Base-by-base conservation (phyloP, 2,329 filamentous ascomycete species). In the Beauveria australis region DNA sequence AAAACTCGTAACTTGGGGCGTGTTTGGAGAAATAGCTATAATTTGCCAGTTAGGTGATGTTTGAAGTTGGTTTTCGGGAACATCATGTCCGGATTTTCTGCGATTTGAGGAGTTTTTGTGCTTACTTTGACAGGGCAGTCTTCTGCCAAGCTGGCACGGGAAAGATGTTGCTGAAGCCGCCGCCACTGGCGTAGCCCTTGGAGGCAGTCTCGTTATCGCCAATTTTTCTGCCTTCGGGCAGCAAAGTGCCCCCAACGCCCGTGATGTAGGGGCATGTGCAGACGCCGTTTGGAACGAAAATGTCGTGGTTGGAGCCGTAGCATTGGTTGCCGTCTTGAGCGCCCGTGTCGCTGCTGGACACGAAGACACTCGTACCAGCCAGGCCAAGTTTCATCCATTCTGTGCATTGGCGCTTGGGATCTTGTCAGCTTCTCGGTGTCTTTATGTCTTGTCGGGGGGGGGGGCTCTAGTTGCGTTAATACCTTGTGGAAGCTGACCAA, bases 241-340 rank as follows among this genome's bases (percentile, higher is more conserved):
- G 71, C 66, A 78, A 72, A 0, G 80, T 82, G 12, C 78, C 79
- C 37, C 80, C 80, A 3, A 82, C 79, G 4, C 76, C 72, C 0
- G 78, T 80, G 26, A 82, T 69, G 65, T 76, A 6, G 76, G 79
- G 63, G 76, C 66, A 80, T 77, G 8, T 62, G 3, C 76, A 73
- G 24, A 70, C 67, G 1, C 70, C 64, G 66, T 76, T 76, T 66
- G 76, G 22, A 66, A 71, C 61, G 70, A 67, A 46, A 5, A 37
- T 37, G 33, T 37, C 33, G 66, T 56, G 16, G 7, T 22, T 12
- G 61, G 40, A 18, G 18, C n/a, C 8, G 44, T 49, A 8, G 19
- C 53, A 40, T 5, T 61, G 64, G 63, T 61, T 54, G 64, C 67
- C 22, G 7, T 70, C 74, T 37, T 37, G 33, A 2, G 75, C 72